phyloP scores from a whole-genome alignment of 192 early-diverging fungal species.

The Umbelopsis sp. region DNA sequence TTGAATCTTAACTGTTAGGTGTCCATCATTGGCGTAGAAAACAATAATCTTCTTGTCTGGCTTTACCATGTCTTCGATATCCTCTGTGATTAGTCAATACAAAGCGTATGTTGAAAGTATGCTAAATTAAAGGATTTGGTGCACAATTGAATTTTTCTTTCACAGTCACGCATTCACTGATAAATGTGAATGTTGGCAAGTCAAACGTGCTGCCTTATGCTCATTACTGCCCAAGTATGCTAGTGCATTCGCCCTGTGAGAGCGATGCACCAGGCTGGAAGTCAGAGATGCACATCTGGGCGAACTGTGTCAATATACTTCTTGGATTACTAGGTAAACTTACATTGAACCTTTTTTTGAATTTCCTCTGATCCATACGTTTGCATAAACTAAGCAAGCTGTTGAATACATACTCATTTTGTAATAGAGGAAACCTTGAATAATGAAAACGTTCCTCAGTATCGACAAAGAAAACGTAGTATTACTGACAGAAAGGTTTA shows the following conservation, averaged over 20 bases:
- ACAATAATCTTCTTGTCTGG: too few species aligned
- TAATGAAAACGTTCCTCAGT: slow-evolving; percentile 3
- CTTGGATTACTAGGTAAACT: slow-evolving; percentile 26
- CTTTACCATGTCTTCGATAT: too few species aligned
- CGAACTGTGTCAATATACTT: slow-evolving; percentile 25
- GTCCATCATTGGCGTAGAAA: too few species aligned
- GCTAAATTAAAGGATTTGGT: too few species aligned
- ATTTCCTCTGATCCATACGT: neutral
- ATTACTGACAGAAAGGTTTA: neutral
- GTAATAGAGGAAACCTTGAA: slow-evolving; percentile 28
- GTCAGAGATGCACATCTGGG: slow-evolving; percentile 20
- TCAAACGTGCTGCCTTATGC: neutral
- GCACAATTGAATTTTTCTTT: neutral
- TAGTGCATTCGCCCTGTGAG: slow-evolving; percentile 15
- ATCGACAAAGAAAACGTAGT: neutral
- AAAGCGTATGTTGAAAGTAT: too few species aligned
- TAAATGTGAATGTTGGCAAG: neutral
- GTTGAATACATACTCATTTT: neutral
- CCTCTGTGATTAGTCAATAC: too few species aligned
- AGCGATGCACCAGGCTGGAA: slow-evolving; percentile 10
- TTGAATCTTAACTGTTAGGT: too few species aligned
- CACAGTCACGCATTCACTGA: neutral
- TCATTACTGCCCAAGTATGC: slow-evolving; percentile 5
- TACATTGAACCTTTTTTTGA: neutral
- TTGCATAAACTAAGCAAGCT: neutral